A percentile compares a stretch with the other conserved stretches of the same genome.
These are phyloP conservation scores for Penicillium desertorum DNA, from an alignment of 495 filamentous ascomycete genomes.

Conservation along the genomic window DNA sequence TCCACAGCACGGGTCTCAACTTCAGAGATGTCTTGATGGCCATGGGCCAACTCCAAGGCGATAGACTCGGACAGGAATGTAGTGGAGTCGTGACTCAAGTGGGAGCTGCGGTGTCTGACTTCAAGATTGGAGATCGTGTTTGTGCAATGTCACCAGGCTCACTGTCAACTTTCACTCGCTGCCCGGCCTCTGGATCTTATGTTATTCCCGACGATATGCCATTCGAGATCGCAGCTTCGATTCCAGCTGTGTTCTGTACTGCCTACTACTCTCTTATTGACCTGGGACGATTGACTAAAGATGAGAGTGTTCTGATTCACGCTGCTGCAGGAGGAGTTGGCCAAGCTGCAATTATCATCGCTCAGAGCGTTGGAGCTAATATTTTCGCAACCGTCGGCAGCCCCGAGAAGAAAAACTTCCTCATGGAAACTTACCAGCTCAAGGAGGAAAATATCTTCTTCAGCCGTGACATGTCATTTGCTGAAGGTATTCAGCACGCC, in stretches of 20 bases:
- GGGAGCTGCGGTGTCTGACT: constrained; percentile 43
- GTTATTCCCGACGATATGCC: constrained; percentile 46
- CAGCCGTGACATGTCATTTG: constrained; percentile 34
- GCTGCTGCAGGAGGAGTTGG: constrained; percentile 59
- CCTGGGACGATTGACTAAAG: constrained; percentile 36
- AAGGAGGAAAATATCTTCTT: constrained; percentile 49
- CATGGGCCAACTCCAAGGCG: constrained; percentile 34
- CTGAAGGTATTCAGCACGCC: constrained; percentile 26
- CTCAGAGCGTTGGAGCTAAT: constrained; percentile 56
- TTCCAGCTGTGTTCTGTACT: constrained; percentile 58
- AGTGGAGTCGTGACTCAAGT: constrained; percentile 37
- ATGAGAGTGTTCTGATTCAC: constrained; percentile 61
- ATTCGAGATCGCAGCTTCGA: constrained; percentile 55
- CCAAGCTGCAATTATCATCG: constrained; percentile 60
- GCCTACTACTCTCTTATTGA: constrained; percentile 57
- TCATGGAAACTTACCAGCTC: constrained; percentile 40
- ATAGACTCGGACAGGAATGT: constrained; percentile 35
- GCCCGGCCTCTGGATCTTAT: constrained; percentile 28
- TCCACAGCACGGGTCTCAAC: constrained; percentile 37
- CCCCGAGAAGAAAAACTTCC: constrained; percentile 42
- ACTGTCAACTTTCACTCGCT: constrained; percentile 26
- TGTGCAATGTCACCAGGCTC: constrained; percentile 47
- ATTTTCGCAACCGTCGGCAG: constrained; percentile 60
- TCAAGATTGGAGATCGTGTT: constrained; percentile 55
- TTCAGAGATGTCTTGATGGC: constrained; percentile 42